Evolutionary conservation across 2,329 filamentous ascomycete genomes (phyloP).

Genomic region (Exophiala oligosperma): DNA sequence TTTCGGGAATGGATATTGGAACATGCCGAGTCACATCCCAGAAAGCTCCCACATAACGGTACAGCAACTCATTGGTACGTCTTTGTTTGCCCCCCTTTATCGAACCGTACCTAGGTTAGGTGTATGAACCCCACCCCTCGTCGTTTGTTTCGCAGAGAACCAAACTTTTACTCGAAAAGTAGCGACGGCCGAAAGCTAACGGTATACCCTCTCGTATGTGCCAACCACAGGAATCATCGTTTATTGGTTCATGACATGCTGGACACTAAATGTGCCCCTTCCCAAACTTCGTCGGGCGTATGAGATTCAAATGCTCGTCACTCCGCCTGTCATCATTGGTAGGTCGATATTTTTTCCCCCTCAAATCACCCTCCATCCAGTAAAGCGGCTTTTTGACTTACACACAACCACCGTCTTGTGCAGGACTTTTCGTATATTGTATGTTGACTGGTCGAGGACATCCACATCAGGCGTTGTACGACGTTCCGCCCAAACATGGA

Average conservation of each 20-base stretch:
- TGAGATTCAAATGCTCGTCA: conserved; percentile 12
- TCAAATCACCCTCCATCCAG: too few species aligned
- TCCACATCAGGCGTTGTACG: conserved; percentile 10
- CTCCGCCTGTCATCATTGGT: conserved; percentile 16
- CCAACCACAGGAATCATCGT: conserved; percentile 8
- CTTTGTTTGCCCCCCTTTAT: not conserved
- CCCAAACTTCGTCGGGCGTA: conserved; percentile 12
- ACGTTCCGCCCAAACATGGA: conserved; percentile 10
- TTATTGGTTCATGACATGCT: conserved; percentile 14
- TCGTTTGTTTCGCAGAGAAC: too few species aligned
- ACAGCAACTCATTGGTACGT: conserved; percentile 32
- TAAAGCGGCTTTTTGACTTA: too few species aligned
- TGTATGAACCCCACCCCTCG: too few species aligned
- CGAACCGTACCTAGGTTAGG: too few species aligned
- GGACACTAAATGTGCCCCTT: conserved; percentile 9
- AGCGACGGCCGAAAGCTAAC: not conserved
- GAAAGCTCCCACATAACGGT: conserved; percentile 37
- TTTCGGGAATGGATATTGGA: conserved; percentile 37
- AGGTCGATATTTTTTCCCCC: not conserved
- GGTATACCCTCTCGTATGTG: not conserved
- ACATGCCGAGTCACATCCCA: conserved; percentile 36
- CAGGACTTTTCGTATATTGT: conserved; percentile 14
- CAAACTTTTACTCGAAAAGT: too few species aligned
- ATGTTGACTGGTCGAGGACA: conserved; percentile 15
- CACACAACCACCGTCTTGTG: not conserved